Percentiles rank a stretch among this genome's conserved stretches.
Conservation (phyloP, 2,329 filamentous ascomycete species). For the Penicillium expansum region DNA sequence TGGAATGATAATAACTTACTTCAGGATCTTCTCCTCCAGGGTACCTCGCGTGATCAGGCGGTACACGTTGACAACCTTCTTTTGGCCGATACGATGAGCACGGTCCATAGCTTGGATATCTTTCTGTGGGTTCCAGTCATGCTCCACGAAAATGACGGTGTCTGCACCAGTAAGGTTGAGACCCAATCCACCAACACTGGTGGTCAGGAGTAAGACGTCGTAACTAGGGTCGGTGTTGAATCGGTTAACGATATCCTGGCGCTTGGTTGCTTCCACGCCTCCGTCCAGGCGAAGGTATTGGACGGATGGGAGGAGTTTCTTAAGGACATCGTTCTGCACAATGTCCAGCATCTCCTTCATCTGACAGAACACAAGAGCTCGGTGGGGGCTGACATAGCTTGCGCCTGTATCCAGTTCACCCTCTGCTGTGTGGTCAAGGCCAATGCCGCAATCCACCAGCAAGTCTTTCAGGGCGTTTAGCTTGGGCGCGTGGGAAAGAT, state of each 20-base stretch:
- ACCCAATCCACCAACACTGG: conserved; percentile 89
- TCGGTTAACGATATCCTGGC: conserved; percentile 97
- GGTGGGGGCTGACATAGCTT: conserved; percentile 90
- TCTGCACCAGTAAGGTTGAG: conserved; percentile 95
- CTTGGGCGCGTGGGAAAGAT: conserved; percentile 87
- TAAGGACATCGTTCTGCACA: conserved; percentile 90
- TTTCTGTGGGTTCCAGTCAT: conserved; percentile 99
- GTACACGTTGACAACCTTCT: conserved; percentile 99
- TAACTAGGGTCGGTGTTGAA: conserved; percentile 98
- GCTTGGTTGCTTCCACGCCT: conserved; percentile 83
- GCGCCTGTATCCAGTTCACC: conserved; percentile 58
- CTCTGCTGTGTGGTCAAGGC: conserved; percentile 61
- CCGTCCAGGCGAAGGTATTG: conserved; percentile 94
- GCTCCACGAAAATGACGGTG: conserved; percentile 98
- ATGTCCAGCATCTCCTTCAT: conserved; percentile 99
- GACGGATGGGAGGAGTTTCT: conserved; percentile 84
- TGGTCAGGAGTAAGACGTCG: conserved; percentile 89
- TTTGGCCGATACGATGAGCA: conserved; percentile 95
- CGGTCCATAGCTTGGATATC: conserved; percentile 99
- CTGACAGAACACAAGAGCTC: conserved; percentile 95
- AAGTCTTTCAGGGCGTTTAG: conserved; percentile 85
- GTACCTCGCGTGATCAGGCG: conserved; percentile 93
- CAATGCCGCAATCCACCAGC: conserved; percentile 97
- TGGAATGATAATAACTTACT: conserved; percentile 48
- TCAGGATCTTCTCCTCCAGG: conserved; percentile 95